These are phyloP conservation scores for Candida buenavistaensis DNA, from an alignment of 1,139 yeast genomes.

Conservation along the genomic window DNA sequence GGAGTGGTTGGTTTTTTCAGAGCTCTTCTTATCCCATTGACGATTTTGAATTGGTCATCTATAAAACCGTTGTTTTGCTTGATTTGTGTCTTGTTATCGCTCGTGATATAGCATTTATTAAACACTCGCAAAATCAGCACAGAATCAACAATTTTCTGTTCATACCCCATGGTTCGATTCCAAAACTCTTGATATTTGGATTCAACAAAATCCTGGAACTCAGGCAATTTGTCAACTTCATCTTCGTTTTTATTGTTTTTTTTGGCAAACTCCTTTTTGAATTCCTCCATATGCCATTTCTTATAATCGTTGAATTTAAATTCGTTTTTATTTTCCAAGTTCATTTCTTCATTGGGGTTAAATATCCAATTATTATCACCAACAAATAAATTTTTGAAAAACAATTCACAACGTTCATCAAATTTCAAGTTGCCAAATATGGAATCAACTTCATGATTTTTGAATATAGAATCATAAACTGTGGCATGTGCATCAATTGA, in stretches of 20 bases:
- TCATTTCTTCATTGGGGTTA: slow-evolving; percentile 24
- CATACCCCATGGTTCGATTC: slow-evolving; percentile 15
- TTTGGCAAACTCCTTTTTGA: slow-evolving; percentile 20
- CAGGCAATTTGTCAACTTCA: slow-evolving; percentile 11
- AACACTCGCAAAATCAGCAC: slow-evolving; percentile 45
- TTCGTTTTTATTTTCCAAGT: slow-evolving; percentile 20
- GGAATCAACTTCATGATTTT: slow-evolving; percentile 14
- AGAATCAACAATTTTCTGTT: slow-evolving; percentile 38
- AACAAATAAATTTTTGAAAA: slow-evolving; percentile 28
- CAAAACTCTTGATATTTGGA: slow-evolving; percentile 17
- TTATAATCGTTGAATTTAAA: slow-evolving; percentile 17
- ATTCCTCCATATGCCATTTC: slow-evolving; percentile 16
- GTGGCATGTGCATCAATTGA: slow-evolving; percentile 11
- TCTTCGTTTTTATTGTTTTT: slow-evolving; percentile 12
- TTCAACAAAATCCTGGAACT: slow-evolving; percentile 20
- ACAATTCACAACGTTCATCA: slow-evolving; percentile 30
- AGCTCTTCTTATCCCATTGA: slow-evolving; percentile 4
- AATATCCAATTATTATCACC: slow-evolving; percentile 29
- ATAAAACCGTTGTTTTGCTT: slow-evolving; percentile 11
- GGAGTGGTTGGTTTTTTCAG: slow-evolving; percentile 4
- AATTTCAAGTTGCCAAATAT: slow-evolving; percentile 19
- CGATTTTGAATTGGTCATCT: slow-evolving; percentile 11
- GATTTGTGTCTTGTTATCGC: slow-evolving; percentile 16
- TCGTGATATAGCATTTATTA: slow-evolving; percentile 41
- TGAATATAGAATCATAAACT: slow-evolving; percentile 15